Base-by-base conservation (phyloP, 2,329 filamentous ascomycete genomes). In the Rutstroemia sp. region DNA sequence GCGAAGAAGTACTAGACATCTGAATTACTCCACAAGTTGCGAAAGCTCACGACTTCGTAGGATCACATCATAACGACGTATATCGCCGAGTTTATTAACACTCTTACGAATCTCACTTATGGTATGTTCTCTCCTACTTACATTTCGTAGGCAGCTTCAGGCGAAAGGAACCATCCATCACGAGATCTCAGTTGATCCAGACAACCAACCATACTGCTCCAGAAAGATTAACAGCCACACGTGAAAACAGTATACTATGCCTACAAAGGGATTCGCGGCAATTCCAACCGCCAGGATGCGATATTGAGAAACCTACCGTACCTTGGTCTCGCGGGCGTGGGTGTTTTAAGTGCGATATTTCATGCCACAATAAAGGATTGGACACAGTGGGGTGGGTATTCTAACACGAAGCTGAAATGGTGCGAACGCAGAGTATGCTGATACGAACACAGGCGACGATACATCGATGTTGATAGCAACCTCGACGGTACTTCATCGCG, bases 401-500 rank as follows among this genome's bases (percentile, higher is more conserved):
- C 38, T 14, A 2, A 41, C 38, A 1, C 6, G 14, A 9, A 41
- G 38, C n/a, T n/a, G 38, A 27, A 27, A 27, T 27, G 5, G 1
- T 27, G 5, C 25, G 25, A 27, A 4, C 7, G 1, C 25, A 27
- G 25, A 27, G 25, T 27, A 8, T 27, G 25, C 25, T 27, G 25
- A 27, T 27, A 27, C 5, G 5, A 41, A 38, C 27, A 39, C 14
- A 67, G 74, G 73, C 60, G 81, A 83, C 61, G 80, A 84, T 62
- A 69, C 83, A n/a, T 77, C 78, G 54, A 84, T 84, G 80, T 74
- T 82, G 30, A 68, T 79, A 12, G 73, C 82, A 4, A 74, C 74
- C 21, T 78, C 76, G 58, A 72, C 78, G 0, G 72, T 83, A 54
- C 71, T 83, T 5, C 77, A 80, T 49, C 75, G 76, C 49, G 68